phyloP scores from a whole-genome alignment of 148 eudicot genomes.

The Chenopodium formosanum region DNA sequence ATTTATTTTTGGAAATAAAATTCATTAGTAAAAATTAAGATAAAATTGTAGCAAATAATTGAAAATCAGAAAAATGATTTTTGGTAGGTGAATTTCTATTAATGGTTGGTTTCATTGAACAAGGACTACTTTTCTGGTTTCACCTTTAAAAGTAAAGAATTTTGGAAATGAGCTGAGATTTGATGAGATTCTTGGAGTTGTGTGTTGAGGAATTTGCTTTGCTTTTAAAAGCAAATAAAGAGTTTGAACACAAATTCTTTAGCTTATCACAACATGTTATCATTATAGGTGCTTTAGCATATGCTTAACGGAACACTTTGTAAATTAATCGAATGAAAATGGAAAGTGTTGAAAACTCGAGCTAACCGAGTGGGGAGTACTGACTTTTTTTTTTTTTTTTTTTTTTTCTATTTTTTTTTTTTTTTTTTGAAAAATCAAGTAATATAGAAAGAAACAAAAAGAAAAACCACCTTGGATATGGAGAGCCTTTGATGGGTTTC shows the following conservation, averaged over 20 bases:
- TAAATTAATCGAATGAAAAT: background rate
- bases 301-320: background rate
- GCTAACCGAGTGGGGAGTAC: background rate
- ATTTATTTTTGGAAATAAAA: background rate
- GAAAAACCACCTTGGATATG: slow-evolving; percentile 74
- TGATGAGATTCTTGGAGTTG: slow-evolving; percentile 13
- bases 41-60: background rate
- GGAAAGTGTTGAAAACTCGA: background rate
- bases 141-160: slow-evolving; percentile 19
- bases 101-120: slow-evolving; percentile 15
- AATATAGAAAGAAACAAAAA: background rate
- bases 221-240: slow-evolving; percentile 16
- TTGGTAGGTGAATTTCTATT: slow-evolving; percentile 30
- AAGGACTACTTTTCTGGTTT: slow-evolving; percentile 2
- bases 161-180: slow-evolving; percentile 19
- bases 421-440: too few species aligned
- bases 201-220: slow-evolving; percentile 3
- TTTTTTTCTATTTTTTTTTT: too few species aligned
- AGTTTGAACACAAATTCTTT: slow-evolving; percentile 7
- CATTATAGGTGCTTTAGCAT: slow-evolving; percentile 5
- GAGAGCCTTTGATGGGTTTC: slow-evolving; percentile 96
- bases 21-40: background rate
- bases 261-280: slow-evolving; percentile 8
- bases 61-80: background rate
- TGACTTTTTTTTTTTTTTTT: too few species aligned